Base-by-base conservation (phyloP, 2,329 filamentous ascomycete genomes). In the Cladosporium oxysporum region DNA sequence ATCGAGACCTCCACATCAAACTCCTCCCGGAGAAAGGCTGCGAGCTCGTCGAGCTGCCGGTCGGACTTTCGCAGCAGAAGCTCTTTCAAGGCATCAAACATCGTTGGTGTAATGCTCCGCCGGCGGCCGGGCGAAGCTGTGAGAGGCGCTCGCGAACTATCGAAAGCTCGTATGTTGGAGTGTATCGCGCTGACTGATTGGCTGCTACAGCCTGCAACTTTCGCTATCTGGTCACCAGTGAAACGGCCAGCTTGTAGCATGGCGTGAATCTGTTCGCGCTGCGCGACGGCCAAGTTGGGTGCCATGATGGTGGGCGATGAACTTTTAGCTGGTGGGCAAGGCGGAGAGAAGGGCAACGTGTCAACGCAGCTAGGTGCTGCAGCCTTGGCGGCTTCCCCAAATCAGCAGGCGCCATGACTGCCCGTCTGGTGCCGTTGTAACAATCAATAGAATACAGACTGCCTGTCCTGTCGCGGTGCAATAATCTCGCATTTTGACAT, bases 11-110 rank as follows among this genome's bases (percentile, higher is more conserved):
- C 6, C 18, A 55, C 16, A 10, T 23, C 52, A 10, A 55, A 55
- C 23, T 55, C 6, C 0, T 55, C n/a, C 23, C 52, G 31, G 31
- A 55, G 28, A 21, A 55, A 55, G 23, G 16, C 52, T 55, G 31
- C 23, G 16, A 55, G 28, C 23, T 55, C 52, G 31, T 55, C 52
- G 31, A 55, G 52, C 16, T 55, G 31, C 52, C 28, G 23, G 52
- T 55, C 52, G n/a, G 52, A 26, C 52, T 55, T 55, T 41, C 37
- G 37, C 16, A 41, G 16, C 16, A 41, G 37, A 41, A 53, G 50
- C 50, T 53, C n/a, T 31, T 53, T 53, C 21, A 53, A 26, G 12
- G 50, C 50, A 53, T 53, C 50, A 18, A 53, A 53, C 50, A 53
- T 26, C 23, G 28, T 31, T 26, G 28, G 28, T 8, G 50, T 53